Evolutionary conservation across 176 grass and related monocot species (phyloP).

Genomic region (Lolium rigidum): DNA sequence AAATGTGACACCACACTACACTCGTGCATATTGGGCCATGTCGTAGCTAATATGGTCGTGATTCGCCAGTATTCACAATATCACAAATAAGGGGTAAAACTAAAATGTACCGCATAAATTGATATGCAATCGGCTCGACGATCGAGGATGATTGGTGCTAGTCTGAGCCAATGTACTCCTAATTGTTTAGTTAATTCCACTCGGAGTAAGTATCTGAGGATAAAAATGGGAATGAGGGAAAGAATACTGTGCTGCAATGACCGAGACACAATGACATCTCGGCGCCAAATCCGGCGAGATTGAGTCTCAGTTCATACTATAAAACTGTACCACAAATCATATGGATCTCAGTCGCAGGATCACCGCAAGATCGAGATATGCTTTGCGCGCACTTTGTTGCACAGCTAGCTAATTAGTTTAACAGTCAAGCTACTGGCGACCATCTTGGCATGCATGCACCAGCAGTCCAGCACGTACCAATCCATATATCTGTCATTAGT

Average conservation of each 20-base stretch:
- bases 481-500: constrained; percentile 13
- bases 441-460: neutral
- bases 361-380: constrained; percentile 27
- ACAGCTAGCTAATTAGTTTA: neutral
- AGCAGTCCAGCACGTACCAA: neutral
- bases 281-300: constrained; percentile 46
- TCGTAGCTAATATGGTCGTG: too few relatives aligned
- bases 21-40: too few relatives aligned
- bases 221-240: neutral
- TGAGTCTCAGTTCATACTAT: neutral
- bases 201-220: neutral
- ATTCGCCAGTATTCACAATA: too few relatives aligned
- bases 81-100: too few relatives aligned
- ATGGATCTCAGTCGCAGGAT: constrained; percentile 42
- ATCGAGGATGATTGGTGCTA: neutral
- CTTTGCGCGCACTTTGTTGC: neutral
- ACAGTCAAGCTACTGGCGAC: neutral
- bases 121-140: neutral
- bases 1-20: too few relatives aligned
- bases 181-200: neutral
- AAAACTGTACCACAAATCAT: neutral
- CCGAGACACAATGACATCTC: constrained; percentile 42
- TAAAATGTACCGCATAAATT: neutral
- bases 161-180: neutral
- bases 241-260: constrained; percentile 34